phyloP scores from a whole-genome alignment of 2,329 filamentous ascomycete species.

The Penicillium sp. region DNA sequence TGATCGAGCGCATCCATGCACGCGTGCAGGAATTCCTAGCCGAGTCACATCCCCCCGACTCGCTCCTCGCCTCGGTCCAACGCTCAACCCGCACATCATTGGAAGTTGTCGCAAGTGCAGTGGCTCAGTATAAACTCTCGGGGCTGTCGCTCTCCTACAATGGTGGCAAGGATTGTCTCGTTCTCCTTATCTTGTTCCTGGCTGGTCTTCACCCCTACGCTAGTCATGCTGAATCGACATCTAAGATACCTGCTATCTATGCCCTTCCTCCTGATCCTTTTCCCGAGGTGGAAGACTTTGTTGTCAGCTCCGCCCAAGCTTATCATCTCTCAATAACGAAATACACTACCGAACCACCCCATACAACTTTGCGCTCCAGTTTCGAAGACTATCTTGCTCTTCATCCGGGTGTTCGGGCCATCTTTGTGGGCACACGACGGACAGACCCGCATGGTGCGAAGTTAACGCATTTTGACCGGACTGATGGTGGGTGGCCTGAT shows the following conservation, averaged over 20 bases:
- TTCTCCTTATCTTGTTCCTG: slow-evolving; percentile 84
- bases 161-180: slow-evolving; percentile 95
- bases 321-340: slow-evolving; percentile 77
- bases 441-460: slow-evolving; percentile 87
- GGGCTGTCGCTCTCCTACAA: slow-evolving; percentile 93
- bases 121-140: slow-evolving; percentile 72
- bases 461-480: slow-evolving; percentile 80
- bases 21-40: slow-evolving; percentile 66
- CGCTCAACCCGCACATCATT: slow-evolving; percentile 71
- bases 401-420: slow-evolving; percentile 63
- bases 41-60: slow-evolving; percentile 56
- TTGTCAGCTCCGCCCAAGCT: slow-evolving; percentile 60
- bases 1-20: slow-evolving; percentile 65
- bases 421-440: slow-evolving; percentile 83
- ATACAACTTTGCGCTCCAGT: slow-evolving; percentile 68
- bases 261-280: slow-evolving; percentile 85
- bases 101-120: slow-evolving; percentile 70
- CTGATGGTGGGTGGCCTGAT: slow-evolving; percentile 83
- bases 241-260: slow-evolving; percentile 76
- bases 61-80: slow-evolving; percentile 65
- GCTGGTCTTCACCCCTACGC: slow-evolving; percentile 57
- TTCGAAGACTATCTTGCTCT: slow-evolving; percentile 70
- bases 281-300: slow-evolving; percentile 81
- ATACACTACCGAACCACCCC: slow-evolving; percentile 63
- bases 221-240: slow-evolving; percentile 17